Conservation (phyloP, 805 yeast genomes). For the Jamesozyma lodderae region DNA sequence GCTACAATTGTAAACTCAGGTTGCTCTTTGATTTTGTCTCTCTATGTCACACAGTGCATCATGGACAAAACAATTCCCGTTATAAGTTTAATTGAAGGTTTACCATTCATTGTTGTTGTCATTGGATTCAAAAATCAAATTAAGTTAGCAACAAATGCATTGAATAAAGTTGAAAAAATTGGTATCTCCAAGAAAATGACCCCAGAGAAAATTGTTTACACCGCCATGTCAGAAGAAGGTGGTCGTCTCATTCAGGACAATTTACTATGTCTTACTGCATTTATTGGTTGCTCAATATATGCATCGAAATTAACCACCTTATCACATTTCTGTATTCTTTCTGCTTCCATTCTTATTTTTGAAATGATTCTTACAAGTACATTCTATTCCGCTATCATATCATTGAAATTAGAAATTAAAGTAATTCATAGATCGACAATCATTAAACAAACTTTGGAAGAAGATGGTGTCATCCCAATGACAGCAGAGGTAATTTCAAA, state of each 20-base stretch:
- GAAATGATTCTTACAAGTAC: conserved; percentile 71
- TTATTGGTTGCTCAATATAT: conserved; percentile 54
- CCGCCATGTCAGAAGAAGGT: conserved; percentile 32
- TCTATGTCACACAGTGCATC: conserved; percentile 48
- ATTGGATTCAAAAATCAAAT: conserved; percentile 87
- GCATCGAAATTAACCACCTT: conserved; percentile 64
- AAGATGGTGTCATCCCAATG: conserved; percentile 73
- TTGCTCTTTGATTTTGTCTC: conserved; percentile 76
- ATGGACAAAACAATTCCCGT: conserved; percentile 58
- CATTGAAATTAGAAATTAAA: conserved; percentile 81
- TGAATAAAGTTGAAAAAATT: conserved; percentile 30
- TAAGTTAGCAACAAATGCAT: conserved; percentile 53
- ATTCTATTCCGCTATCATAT: conserved; percentile 72
- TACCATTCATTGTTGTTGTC: conserved; percentile 86
- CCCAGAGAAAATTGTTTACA: conserved; percentile 25
- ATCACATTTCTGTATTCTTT: conserved; percentile 68
- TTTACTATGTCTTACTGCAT: conserved; percentile 58
- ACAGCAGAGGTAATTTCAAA: conserved; percentile 63
- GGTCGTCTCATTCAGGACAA: conserved; percentile 55
- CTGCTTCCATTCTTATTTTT: conserved; percentile 57
- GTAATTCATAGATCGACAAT: conserved; percentile 74
- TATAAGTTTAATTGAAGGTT: conserved; percentile 74
- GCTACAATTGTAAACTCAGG: conserved; percentile 70
- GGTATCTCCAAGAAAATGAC: conserved; percentile 28
- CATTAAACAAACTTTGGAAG: conserved; percentile 74